Evolutionary conservation across 1,284 basidiomycete genomes (phyloP), one percentile per base, ranked within the genome.

Genomic region (Heterobasidion irregulare): DNA sequence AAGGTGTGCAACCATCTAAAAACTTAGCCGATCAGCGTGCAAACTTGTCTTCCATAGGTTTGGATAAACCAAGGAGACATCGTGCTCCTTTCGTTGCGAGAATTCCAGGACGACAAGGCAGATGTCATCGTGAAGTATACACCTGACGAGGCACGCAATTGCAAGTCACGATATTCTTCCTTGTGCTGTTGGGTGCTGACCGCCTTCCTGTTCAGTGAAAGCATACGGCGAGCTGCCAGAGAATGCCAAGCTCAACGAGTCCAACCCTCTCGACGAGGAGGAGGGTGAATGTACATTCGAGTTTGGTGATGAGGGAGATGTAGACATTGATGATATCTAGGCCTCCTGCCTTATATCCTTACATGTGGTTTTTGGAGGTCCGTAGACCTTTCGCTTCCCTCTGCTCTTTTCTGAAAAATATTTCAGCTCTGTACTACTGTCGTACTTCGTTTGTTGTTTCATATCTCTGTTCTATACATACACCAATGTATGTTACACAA

Each of bases 41-140:
- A 13, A 48, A 26, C 15, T 12, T 33, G 13, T 53, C 34, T 10
- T 48, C 48, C 41, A 36, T 64, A 97, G 94, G 95, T 99, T 65
- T 99, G 97, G 97, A 99, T 99, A 72, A 97, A 97, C 70, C 92
- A 95, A 66, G 97, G 97, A 64, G 97, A 99, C 68, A 98, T 99
- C 69, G 88, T 99, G 60, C 79, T 99, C 47, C 78, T 99, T 44
- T 99, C 96, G 34, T 80, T 99, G 53, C 92, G 97, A 64, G 97
- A 99, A 56, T 99, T 99, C 83, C 96, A 99, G 72, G 97, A 99
- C 66, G 94, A 94, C 73, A 98, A 98, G 73, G 97, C 95, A 35
- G 97, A 99, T 75, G 96, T 99, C 51, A 98, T 99, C 67, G 96
- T 98, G 69, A 98, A 98, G 74, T 99, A 99, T 75, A 97, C 94